phyloP scores from a whole-genome alignment of 1,284 basidiomycete genomes.

The Apiotrichum brassicae region DNA sequence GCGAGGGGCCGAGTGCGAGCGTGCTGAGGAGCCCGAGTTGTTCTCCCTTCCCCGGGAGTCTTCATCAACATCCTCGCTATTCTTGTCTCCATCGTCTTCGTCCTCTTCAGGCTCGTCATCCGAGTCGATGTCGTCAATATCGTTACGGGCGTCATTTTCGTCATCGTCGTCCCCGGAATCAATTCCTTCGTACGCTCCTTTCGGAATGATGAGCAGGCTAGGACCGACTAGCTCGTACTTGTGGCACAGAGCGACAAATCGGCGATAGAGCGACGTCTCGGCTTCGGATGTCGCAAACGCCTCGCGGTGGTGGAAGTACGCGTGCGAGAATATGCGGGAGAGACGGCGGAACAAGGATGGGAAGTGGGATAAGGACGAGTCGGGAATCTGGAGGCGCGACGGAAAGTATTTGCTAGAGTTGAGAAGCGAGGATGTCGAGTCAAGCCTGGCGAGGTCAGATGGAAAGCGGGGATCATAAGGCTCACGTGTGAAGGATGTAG shows the following conservation, averaged over 20 bases:
- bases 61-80: conserved; percentile 11
- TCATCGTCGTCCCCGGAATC: conserved; percentile 17
- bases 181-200: conserved; percentile 13
- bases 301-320: conserved; percentile 88
- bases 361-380: conserved; percentile 76
- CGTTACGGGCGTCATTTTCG: conserved; percentile 10
- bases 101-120: conserved; percentile 1
- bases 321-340: conserved; percentile 91
- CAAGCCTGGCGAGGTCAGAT: conserved; percentile 67
- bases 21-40: not conserved
- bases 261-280: conserved; percentile 82
- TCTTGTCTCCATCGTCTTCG: conserved; percentile 7
- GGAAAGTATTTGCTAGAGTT: conserved; percentile 87
- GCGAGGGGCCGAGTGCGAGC: conserved; percentile 7
- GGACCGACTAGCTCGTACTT: conserved; percentile 69
- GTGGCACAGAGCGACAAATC: conserved; percentile 76
- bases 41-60: conserved; percentile 2
- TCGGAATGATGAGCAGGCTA: conserved; percentile 74
- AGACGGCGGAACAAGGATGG: conserved; percentile 62
- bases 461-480: not conserved
- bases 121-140: conserved; percentile 8
- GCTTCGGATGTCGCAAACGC: conserved; percentile 55
- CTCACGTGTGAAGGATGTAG: conserved; percentile 83
- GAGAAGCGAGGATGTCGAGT: conserved; percentile 86
- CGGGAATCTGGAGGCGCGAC: conserved; percentile 75